Evolutionary conservation across 1,139 yeast species (phyloP), one percentile per base, ranked within the genome.

Genomic region (Kurtzmaniella quercitrusa): DNA sequence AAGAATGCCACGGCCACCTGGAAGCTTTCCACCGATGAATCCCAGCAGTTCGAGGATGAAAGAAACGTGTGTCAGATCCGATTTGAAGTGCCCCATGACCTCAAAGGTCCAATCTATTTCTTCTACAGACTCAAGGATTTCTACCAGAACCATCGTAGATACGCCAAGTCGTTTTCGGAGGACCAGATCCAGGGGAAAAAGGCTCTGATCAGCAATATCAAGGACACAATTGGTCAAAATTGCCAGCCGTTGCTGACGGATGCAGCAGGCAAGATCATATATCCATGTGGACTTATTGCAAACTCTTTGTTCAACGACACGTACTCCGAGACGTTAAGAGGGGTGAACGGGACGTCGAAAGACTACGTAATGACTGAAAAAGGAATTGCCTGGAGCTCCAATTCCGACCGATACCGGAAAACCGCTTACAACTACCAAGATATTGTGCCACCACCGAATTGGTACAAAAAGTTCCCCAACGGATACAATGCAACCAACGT

Each of bases 101-200:
- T 93, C 62, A 82, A 83, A 38, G 81, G 85, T 2, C 94, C 96
- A 3, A 79, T 91, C 36, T 89, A 77, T 57, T 65, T 89, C 51
- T 89, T 84, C 62, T 93, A 93, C 72, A 75, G 88, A 54, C 66
- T 93, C 53, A 82, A 90, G 49, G 82, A 85, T 53, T 93, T 93
- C 63, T 81, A 85, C 63, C 95, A 95, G 44, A 93, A 93, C 66
- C 98, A 93, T 65, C 84, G 98, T 62, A 81, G 98, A 57, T 93
- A 78, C 63, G 98, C 87, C 38, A 84, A 87, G 60, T 87, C 96
- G 3, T 90, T 82, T 61, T 84, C 90, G 63, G 98, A 93, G 63
- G 89, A 85, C 54, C 98, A 93, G 66, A 67, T 93, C 41, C 81
- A 82, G 49, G 98, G 98, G 31, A 65, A 82, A 47, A 76, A 77